Evolutionary conservation across 306 rosid genomes (phyloP).

Genomic region (Biancaea sappan): DNA sequence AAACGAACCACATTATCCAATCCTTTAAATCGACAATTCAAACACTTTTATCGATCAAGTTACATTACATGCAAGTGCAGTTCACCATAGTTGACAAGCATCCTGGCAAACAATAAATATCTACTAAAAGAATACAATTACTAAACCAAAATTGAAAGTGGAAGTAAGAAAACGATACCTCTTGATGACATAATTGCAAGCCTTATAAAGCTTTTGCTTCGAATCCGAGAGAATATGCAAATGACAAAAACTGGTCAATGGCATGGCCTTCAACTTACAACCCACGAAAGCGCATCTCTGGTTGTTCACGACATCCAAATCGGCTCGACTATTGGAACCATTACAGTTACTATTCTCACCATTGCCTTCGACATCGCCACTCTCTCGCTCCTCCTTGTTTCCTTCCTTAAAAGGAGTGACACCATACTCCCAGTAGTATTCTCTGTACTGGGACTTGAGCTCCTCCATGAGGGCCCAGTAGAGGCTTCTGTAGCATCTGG

Average conservation of each 20-base stretch:
- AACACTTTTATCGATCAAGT: not conserved
- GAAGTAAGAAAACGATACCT: constrained; percentile 35
- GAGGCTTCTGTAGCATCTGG: constrained; percentile 37
- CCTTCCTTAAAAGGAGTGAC: constrained; percentile 25
- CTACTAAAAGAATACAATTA: not conserved
- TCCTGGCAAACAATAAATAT: not conserved
- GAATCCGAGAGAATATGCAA: constrained; percentile 67
- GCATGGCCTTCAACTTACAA: constrained; percentile 70
- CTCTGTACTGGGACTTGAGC: constrained; percentile 25
- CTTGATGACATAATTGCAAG: constrained; percentile 58
- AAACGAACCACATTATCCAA: not conserved
- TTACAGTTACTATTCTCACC: not conserved
- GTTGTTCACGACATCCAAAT: constrained; percentile 4
- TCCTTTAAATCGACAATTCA: not conserved
- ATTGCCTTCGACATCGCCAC: constrained; percentile 14
- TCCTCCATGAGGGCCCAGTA: constrained; percentile 42
- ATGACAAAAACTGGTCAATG: constrained; percentile 65
- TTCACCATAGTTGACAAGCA: not conserved
- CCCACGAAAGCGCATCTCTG: constrained; percentile 48
- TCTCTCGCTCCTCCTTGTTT: not conserved
- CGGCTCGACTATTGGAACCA: not conserved
- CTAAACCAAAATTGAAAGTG: not conserved
- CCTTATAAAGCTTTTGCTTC: constrained; percentile 68
- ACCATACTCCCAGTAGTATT: constrained; percentile 34
- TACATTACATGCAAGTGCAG: not conserved